Conservation (phyloP, 768 basidiomycete genomes). For the Paxillus rubicundulus region DNA sequence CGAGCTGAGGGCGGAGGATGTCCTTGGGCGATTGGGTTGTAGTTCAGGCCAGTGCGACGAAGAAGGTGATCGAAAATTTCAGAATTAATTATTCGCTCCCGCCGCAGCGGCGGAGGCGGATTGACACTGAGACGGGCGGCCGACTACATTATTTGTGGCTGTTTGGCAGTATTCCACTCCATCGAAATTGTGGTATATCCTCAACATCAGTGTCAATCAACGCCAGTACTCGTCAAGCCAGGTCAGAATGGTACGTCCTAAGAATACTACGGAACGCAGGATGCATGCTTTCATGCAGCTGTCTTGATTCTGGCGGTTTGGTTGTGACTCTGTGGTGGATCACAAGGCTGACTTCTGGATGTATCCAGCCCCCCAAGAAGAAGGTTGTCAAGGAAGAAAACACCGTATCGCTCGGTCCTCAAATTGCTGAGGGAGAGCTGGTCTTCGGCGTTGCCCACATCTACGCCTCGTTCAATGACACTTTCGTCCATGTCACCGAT, state of each 20-base stretch:
- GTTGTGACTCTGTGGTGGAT: conserved; percentile 44
- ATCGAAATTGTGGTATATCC: background rate
- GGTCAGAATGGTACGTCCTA: conserved; percentile 38
- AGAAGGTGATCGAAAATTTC: too few species aligned
- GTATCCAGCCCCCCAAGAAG: conserved; percentile 78
- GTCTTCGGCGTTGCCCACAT: conserved; percentile 99
- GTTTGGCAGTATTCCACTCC: conserved; percentile 13
- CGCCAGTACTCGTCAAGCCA: conserved; percentile 27
- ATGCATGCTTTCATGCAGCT: background rate
- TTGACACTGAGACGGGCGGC: background rate
- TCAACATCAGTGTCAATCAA: conserved; percentile 9
- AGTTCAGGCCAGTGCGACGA: too few species aligned
- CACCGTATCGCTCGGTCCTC: conserved; percentile 89
- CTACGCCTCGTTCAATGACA: conserved; percentile 99
- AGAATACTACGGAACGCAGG: background rate
- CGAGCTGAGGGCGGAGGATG: too few species aligned
- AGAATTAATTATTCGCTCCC: too few species aligned
- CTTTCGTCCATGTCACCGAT: conserved; percentile 99
- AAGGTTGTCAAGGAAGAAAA: conserved; percentile 78
- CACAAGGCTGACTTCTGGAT: conserved; percentile 48
- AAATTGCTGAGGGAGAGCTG: conserved; percentile 93
- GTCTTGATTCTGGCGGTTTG: conserved; percentile 1
- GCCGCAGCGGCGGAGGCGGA: too few species aligned
- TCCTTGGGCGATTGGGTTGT: too few species aligned
- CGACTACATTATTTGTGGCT: conserved; percentile 14